Evolutionary conservation across 2,329 filamentous ascomycete genomes (phyloP).

Genomic region (Anisogramma anomala): DNA sequence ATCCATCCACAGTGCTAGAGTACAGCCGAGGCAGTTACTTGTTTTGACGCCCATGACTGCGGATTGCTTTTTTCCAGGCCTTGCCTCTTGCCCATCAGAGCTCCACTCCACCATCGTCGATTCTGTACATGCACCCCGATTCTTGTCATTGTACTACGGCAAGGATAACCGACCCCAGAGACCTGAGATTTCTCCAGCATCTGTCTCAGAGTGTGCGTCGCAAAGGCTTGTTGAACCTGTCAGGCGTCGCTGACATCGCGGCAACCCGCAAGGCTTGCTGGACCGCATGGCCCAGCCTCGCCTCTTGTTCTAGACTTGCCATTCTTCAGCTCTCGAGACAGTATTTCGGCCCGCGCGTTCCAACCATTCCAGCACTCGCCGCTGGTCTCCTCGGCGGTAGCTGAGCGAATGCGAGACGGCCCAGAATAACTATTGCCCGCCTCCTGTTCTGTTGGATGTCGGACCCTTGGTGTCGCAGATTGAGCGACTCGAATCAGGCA

Average conservation of each 20-base stretch:
- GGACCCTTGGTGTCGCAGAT: too few relatives aligned
- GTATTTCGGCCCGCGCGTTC: too few relatives aligned
- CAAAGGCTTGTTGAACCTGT: neutral
- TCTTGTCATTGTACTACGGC: conserved; percentile 1
- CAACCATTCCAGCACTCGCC: too few relatives aligned
- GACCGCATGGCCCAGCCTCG: too few relatives aligned
- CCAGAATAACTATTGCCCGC: too few relatives aligned
- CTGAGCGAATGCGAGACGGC: too few relatives aligned
- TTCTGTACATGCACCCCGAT: conserved; percentile 6
- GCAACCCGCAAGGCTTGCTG: neutral
- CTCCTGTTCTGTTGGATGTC: too few relatives aligned
- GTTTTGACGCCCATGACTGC: neutral
- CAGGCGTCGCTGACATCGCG: neutral
- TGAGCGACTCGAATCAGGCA: too few relatives aligned
- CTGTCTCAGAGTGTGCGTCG: neutral
- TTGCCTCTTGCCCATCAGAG: conserved; percentile 1
- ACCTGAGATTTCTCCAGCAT: neutral
- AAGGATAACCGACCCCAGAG: conserved; percentile 10
- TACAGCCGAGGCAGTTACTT: neutral
- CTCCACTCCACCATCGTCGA: conserved; percentile 11
- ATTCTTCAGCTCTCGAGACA: too few relatives aligned
- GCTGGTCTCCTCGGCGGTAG: too few relatives aligned
- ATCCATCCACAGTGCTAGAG: too few relatives aligned
- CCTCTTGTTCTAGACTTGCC: too few relatives aligned
- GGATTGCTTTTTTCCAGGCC: conserved; percentile 1